A percentile compares a stretch with the other conserved stretches of the same genome.
Evolutionary conservation across 2,329 filamentous ascomycete genomes (phyloP).

Genomic region (Tolypocladium paradoxum): DNA sequence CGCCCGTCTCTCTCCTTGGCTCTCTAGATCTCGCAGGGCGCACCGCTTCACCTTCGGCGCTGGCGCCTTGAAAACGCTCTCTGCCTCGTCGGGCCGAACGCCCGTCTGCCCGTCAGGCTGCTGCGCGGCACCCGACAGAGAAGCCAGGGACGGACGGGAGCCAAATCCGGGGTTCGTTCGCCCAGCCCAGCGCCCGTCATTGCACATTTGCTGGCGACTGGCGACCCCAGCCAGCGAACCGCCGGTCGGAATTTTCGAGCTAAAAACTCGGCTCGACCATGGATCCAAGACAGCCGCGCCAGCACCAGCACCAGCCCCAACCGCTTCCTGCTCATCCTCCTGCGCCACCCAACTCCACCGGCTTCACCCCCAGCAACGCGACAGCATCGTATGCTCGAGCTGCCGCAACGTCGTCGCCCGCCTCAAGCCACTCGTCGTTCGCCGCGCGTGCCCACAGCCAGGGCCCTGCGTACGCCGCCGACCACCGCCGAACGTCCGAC

Average conservation of each 20-base stretch:
- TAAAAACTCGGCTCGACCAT: slow-evolving; percentile 24
- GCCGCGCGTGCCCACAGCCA: background rate
- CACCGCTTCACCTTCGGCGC: background rate
- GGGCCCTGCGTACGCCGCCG: slow-evolving; percentile 18
- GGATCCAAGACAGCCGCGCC: slow-evolving; percentile 16
- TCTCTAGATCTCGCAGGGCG: background rate
- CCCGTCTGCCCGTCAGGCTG: background rate
- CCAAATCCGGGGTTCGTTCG: background rate
- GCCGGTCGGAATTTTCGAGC: slow-evolving; percentile 18
- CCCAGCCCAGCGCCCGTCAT: background rate
- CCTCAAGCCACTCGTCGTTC: slow-evolving; percentile 2
- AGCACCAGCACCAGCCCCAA: background rate
- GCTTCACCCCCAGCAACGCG: background rate
- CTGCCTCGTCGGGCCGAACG: background rate
- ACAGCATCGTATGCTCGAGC: background rate
- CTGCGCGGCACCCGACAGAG: background rate
- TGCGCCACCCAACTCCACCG: background rate
- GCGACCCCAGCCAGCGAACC: background rate
- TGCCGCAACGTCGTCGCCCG: slow-evolving; percentile 4
- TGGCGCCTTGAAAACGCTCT: background rate
- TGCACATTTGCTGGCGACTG: background rate
- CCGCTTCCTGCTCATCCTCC: background rate
- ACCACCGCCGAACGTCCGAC: slow-evolving; percentile 30
- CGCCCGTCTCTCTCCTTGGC: background rate
- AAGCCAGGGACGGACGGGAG: background rate